Percentiles rank a stretch among this genome's conserved stretches.
Evolutionary conservation across 176 grass and related monocot species (phyloP).

Genomic region (Alloteropsis semialata): DNA sequence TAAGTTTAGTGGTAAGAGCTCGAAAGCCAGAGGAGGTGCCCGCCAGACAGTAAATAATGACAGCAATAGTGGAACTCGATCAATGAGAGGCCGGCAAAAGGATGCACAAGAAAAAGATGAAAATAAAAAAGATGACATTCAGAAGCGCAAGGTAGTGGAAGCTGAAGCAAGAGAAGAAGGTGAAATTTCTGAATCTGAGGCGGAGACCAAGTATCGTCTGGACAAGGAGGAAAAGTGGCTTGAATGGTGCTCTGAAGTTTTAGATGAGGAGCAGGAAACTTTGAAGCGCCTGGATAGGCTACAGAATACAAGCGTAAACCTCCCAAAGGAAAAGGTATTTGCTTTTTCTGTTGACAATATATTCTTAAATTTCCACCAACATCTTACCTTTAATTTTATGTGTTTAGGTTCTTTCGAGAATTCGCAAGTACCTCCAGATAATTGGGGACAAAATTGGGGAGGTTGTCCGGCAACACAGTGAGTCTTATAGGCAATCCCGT

Average conservation of each 20-base stretch:
- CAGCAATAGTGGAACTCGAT: conserved; percentile 44
- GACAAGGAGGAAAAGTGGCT: conserved; percentile 98
- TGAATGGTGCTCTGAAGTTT: conserved; percentile 98
- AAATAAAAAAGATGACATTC: conserved; percentile 58
- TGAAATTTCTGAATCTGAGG: conserved; percentile 98
- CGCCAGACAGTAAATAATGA: conserved; percentile 55
- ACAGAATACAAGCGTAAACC: conserved; percentile 94
- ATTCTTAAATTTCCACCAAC: conserved; percentile 21
- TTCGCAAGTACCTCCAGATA: conserved; percentile 90
- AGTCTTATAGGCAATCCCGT: conserved; percentile 90
- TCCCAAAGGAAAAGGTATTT: conserved; percentile 94
- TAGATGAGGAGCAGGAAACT: conserved; percentile 86
- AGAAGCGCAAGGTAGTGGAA: conserved; percentile 69
- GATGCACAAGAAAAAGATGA: conserved; percentile 56
- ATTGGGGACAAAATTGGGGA: conserved; percentile 93
- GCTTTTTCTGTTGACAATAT: conserved; percentile 3
- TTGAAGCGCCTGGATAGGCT: conserved; percentile 86
- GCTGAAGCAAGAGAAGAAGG: conserved; percentile 96
- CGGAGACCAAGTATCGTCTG: conserved; percentile 64
- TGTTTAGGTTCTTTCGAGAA: conserved; percentile 93
- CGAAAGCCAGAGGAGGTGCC: conserved; percentile 59
- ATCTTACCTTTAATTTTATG: conserved; percentile 21
- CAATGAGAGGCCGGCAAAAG: conserved; percentile 52
- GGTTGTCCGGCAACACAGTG: conserved; percentile 74
- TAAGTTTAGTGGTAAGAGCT: conserved; percentile 59